phyloP scores from a whole-genome alignment of 345 rosid species.

The Luvunga scandens region DNA sequence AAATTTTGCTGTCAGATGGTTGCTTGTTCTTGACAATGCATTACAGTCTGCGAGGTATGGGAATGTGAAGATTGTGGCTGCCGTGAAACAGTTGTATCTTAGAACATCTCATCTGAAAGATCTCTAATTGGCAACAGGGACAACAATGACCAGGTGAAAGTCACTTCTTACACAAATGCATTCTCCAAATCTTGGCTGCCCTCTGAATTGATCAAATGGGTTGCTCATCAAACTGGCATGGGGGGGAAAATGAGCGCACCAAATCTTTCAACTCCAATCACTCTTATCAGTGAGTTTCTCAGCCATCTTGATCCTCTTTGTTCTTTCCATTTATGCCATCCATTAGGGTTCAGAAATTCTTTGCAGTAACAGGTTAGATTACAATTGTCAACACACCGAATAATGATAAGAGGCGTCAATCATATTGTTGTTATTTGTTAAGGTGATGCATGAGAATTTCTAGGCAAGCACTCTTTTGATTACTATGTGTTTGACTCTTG shows the following conservation, averaged over 20 bases:
- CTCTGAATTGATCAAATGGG: conserved; percentile 54
- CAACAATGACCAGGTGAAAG: conserved; percentile 41
- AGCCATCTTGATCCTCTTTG: conserved; percentile 9
- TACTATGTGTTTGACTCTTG: background rate
- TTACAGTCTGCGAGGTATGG: conserved; percentile 46
- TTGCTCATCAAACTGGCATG: conserved; percentile 41
- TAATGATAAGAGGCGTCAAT: background rate
- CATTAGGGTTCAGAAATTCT: conserved; percentile 1
- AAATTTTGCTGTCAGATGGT: conserved; percentile 52
- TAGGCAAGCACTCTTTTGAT: background rate
- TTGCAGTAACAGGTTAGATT: background rate
- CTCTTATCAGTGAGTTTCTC: conserved; percentile 62
- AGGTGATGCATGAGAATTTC: background rate
- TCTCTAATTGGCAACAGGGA: conserved; percentile 46
- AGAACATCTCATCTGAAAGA: conserved; percentile 10
- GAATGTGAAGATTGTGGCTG: conserved; percentile 12
- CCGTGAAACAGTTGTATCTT: conserved; percentile 5
- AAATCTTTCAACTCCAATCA: conserved; percentile 37
- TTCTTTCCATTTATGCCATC: conserved; percentile 6
- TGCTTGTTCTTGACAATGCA: conserved; percentile 52
- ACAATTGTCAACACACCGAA: background rate
- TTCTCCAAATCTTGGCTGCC: conserved; percentile 48
- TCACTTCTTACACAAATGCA: conserved; percentile 37
- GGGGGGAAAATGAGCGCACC: conserved; percentile 33
- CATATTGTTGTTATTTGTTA: background rate